phyloP scores from a whole-genome alignment of 2,329 filamentous ascomycete species.

The Zymoseptoria brevis region DNA sequence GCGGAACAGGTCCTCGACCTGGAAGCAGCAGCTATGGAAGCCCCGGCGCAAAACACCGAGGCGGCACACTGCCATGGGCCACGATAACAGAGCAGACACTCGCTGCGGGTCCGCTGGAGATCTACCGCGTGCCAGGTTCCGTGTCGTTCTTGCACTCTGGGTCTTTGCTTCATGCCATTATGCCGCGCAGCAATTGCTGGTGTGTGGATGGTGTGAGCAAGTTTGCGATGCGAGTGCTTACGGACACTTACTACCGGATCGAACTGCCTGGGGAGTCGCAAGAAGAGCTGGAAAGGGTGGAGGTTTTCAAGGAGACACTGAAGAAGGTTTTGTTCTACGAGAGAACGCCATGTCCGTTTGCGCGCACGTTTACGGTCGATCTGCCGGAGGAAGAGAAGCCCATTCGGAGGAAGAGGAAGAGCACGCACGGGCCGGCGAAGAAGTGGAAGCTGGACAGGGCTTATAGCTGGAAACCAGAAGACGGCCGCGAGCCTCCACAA shows the following conservation, averaged over 20 bases:
- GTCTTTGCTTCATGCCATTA: constrained; percentile 72
- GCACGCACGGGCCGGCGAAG: constrained; percentile 49
- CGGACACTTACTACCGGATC: constrained; percentile 82
- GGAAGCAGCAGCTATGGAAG: constrained; percentile 14
- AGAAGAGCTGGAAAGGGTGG: constrained; percentile 57
- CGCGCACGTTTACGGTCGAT: constrained; percentile 64
- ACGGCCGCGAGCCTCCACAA: constrained; percentile 20
- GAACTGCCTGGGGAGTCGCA: constrained; percentile 63
- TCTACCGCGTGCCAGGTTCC: constrained; percentile 79
- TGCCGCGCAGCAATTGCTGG: constrained; percentile 89
- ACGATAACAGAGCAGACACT: constrained; percentile 73
- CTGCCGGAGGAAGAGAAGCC: constrained; percentile 58
- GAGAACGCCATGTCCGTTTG: constrained; percentile 79
- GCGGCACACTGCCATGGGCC: constrained; percentile 59
- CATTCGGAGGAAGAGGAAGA: constrained; percentile 61
- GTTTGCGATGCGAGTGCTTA: constrained; percentile 78
- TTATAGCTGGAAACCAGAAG: constrained; percentile 40
- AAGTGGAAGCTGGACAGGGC: constrained; percentile 41
- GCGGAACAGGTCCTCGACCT: constrained; percentile 27
- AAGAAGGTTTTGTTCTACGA: constrained; percentile 73
- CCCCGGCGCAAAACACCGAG: constrained; percentile 26
- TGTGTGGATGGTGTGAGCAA: constrained; percentile 77
- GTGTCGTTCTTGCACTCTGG: constrained; percentile 85
- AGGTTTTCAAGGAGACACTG: constrained; percentile 61
- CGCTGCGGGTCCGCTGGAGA: constrained; percentile 68